phyloP scores from a whole-genome alignment of 495 filamentous ascomycete species.

The Viridothelium virens region DNA sequence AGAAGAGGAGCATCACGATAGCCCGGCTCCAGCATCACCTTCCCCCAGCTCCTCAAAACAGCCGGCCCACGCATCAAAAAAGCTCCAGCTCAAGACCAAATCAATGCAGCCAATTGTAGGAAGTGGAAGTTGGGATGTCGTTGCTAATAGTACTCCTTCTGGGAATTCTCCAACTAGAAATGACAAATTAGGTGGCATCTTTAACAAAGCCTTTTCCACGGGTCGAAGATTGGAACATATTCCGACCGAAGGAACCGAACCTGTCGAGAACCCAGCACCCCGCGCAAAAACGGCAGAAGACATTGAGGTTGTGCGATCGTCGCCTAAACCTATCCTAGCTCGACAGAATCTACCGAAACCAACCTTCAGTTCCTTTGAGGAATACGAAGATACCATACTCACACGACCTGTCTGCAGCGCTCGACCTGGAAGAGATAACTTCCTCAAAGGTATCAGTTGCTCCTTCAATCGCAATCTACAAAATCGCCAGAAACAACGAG shows the following conservation, averaged over 20 bases:
- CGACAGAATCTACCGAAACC: background rate
- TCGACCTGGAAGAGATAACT: background rate
- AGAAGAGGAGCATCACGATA: background rate
- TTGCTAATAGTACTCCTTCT: background rate
- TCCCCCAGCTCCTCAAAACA: background rate
- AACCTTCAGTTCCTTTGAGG: slow-evolving; percentile 6
- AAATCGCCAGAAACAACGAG: background rate
- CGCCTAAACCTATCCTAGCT: background rate
- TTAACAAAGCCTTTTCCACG: background rate
- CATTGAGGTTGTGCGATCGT: background rate
- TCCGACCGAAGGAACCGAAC: background rate
- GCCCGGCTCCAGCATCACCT: background rate
- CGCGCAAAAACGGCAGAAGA: background rate
- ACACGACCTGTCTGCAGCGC: background rate
- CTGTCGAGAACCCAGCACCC: background rate
- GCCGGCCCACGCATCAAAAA: background rate
- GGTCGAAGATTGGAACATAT: background rate
- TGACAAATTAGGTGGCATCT: background rate
- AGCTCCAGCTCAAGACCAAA: background rate
- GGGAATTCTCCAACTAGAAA: background rate
- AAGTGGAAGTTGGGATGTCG: too few species aligned
- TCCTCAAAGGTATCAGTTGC: background rate
- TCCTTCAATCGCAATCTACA: too few species aligned
- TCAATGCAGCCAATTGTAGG: too few species aligned
- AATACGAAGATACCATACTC: background rate